A percentile compares a stretch with the other conserved stretches of the same genome.
Conservation (phyloP, 202 grass and related monocot species). For the Setaria viridis region DNA sequence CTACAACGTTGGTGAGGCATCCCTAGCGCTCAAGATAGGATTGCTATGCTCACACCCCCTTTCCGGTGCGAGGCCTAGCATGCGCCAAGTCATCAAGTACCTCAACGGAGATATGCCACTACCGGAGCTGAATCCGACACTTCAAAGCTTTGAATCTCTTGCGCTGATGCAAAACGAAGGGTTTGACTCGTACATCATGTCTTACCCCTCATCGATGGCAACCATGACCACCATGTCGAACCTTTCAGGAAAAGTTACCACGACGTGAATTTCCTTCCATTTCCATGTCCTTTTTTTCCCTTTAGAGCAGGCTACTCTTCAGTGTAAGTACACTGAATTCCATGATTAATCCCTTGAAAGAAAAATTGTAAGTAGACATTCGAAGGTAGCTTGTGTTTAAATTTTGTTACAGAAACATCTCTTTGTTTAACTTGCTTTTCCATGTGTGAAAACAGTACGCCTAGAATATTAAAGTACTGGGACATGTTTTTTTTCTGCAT, state of each 20-base stretch:
- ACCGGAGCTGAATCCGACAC: slow-evolving; percentile 24
- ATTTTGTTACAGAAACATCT: background rate
- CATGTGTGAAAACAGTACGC: too few species aligned
- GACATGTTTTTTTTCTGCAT: background rate
- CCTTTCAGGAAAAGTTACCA: background rate
- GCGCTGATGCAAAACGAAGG: slow-evolving; percentile 9
- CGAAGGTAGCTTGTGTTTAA: background rate
- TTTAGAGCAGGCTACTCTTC: background rate
- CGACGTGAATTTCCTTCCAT: background rate
- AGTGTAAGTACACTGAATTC: background rate
- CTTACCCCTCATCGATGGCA: slow-evolving; percentile 23
- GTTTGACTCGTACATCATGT: slow-evolving; percentile 30
- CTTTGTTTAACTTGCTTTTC: too few species aligned
- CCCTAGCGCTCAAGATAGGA: slow-evolving; percentile 37
- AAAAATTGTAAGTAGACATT: background rate
- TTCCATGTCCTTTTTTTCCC: background rate
- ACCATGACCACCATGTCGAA: background rate
- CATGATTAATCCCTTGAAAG: background rate
- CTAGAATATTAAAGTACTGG: background rate
- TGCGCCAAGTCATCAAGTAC: background rate
- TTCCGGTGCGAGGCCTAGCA: slow-evolving; percentile 29
- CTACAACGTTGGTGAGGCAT: slow-evolving; percentile 5
- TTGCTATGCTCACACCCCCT: slow-evolving; percentile 47
- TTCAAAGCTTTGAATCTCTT: background rate
- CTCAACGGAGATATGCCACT: slow-evolving; percentile 4